Evolutionary conservation across 805 yeast species (phyloP).

Genomic region (Kazachstania kunashirensis): DNA sequence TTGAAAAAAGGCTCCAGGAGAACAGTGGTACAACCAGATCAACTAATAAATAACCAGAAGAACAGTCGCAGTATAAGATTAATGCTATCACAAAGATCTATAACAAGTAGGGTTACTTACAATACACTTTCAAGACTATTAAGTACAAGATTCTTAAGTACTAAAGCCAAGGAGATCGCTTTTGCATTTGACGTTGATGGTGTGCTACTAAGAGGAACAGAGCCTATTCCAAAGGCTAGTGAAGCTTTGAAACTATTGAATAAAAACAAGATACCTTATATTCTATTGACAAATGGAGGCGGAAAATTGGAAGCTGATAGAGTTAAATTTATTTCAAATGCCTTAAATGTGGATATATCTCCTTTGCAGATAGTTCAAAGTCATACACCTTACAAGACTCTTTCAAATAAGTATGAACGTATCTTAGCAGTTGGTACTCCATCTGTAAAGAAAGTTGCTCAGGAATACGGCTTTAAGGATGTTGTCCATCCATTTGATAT

Average conservation of each 20-base stretch:
- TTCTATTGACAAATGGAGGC: conserved; percentile 87
- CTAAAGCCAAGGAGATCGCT: conserved; percentile 13
- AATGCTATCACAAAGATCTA: too few species aligned
- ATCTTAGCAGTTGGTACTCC: conserved; percentile 77
- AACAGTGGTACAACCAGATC: too few species aligned
- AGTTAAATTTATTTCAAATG: conserved; percentile 40
- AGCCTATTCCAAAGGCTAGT: conserved; percentile 55
- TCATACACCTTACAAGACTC: conserved; percentile 73
- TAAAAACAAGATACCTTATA: conserved; percentile 54
- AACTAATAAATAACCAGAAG: too few species aligned
- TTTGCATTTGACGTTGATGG: conserved; percentile 61
- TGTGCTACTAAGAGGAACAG: conserved; percentile 66
- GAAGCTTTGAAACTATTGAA: conserved; percentile 49
- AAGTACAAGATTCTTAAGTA: conserved; percentile 12
- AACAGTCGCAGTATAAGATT: too few species aligned
- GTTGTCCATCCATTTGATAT: conserved; percentile 69
- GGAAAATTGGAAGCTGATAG: conserved; percentile 63
- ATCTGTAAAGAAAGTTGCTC: conserved; percentile 61
- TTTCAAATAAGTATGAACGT: conserved; percentile 44
- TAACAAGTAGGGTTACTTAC: too few species aligned
- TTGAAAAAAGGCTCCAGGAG: too few species aligned
- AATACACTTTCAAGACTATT: conserved; percentile 8
- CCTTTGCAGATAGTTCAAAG: conserved; percentile 68
- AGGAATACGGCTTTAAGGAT: conserved; percentile 64
- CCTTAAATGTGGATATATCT: conserved; percentile 36